A percentile compares a stretch with the other conserved stretches of the same genome.
Evolutionary conservation across 1,284 basidiomycete species (phyloP).

Genomic region (Ganoderma lucidum): DNA sequence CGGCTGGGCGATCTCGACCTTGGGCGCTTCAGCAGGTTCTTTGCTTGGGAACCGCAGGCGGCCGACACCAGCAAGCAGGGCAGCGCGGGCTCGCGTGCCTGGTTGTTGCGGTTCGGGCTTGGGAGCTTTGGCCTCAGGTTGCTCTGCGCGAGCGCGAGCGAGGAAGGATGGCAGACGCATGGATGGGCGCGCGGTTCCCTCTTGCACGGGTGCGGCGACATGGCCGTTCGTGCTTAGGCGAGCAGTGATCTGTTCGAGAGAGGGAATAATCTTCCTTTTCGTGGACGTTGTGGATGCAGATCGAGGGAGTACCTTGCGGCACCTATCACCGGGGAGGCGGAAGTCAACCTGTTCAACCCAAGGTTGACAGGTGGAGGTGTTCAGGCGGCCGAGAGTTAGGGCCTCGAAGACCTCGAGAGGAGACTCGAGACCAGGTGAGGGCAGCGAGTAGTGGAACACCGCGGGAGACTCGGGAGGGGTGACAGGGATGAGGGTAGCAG

Average conservation of each 20-base stretch:
- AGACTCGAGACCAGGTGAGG: slow-evolving; percentile 70
- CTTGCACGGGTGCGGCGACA: slow-evolving; percentile 32
- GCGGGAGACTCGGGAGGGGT: slow-evolving; percentile 76
- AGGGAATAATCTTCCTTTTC: slow-evolving; percentile 57
- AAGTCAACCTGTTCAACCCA: slow-evolving; percentile 78
- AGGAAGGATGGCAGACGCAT: slow-evolving; percentile 57
- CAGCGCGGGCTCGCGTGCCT: slow-evolving; percentile 41
- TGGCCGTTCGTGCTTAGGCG: slow-evolving; percentile 55
- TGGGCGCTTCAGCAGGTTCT: slow-evolving; percentile 36
- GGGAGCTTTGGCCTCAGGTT: slow-evolving; percentile 15
- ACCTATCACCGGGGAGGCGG: slow-evolving; percentile 47
- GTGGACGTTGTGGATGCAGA: slow-evolving; percentile 22
- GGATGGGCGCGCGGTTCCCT: slow-evolving; percentile 32
- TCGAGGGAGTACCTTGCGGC: slow-evolving; percentile 27
- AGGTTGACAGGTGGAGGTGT: slow-evolving; percentile 44
- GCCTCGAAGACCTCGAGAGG: slow-evolving; percentile 68
- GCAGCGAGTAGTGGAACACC: slow-evolving; percentile 73
- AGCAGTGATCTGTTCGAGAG: slow-evolving; percentile 78
- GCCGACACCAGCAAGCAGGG: slow-evolving; percentile 55
- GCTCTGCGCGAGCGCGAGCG: slow-evolving; percentile 32
- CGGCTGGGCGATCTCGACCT: slow-evolving; percentile 37
- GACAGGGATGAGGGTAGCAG: slow-evolving; percentile 63
- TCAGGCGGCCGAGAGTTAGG: slow-evolving; percentile 48
- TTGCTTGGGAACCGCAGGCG: slow-evolving; percentile 52
- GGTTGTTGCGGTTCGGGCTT: slow-evolving; percentile 14